These are phyloP conservation scores for Neonectria ditissima DNA, from an alignment of 2,329 filamentous ascomycete species.

Conservation along the genomic window DNA sequence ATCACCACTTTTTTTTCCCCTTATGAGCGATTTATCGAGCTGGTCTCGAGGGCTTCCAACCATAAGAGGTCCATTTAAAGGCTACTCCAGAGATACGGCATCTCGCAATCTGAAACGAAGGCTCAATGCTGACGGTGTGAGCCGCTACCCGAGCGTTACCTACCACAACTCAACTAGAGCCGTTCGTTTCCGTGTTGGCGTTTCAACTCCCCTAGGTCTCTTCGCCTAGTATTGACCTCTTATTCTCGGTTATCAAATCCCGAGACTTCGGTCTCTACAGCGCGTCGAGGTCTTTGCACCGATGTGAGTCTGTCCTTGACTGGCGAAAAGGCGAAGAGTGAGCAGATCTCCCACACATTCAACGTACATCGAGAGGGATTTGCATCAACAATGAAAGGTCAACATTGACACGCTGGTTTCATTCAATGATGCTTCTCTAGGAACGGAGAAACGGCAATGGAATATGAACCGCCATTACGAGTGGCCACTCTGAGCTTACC, in stretches of 20 bases:
- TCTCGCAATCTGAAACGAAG: background rate
- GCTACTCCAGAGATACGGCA: background rate
- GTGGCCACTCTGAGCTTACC: background rate
- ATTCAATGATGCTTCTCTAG: background rate
- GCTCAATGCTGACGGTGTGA: constrained; percentile 5
- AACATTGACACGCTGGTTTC: background rate
- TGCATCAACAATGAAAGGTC: background rate
- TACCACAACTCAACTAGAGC: background rate
- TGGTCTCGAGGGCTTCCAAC: background rate
- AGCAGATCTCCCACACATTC: background rate
- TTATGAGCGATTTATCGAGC: constrained; percentile 20
- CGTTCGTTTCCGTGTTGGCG: background rate
- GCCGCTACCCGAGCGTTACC: background rate
- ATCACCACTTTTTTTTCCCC: constrained; percentile 9
- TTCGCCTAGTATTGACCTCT: background rate
- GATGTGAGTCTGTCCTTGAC: background rate
- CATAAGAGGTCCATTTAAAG: background rate
- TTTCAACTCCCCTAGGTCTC: background rate
- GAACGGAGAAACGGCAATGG: background rate
- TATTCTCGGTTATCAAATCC: background rate
- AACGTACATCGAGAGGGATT: background rate
- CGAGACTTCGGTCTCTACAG: constrained; percentile 4
- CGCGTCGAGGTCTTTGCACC: background rate
- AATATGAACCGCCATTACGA: background rate
- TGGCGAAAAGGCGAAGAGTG: background rate